Evolutionary conservation across 164 flowering plant genomes (phyloP).

Genomic region (Cinnamomum micranthum): DNA sequence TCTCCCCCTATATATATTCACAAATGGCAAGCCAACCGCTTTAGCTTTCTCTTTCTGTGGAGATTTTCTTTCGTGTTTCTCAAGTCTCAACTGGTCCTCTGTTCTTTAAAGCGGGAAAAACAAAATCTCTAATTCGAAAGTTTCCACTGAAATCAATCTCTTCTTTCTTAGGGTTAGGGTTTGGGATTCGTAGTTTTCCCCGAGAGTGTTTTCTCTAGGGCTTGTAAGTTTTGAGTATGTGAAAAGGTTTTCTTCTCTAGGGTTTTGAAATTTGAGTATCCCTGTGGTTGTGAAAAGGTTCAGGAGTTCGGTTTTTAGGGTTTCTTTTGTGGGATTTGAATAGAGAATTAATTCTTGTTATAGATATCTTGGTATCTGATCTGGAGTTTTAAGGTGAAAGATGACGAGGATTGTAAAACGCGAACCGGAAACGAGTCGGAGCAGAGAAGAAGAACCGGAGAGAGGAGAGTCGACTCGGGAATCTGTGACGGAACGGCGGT

Average conservation of each 20-base stretch:
- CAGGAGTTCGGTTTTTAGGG: not conserved
- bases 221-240: too few relatives aligned
- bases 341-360: not conserved
- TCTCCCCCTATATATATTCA: too few relatives aligned
- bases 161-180: not conserved
- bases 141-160: not conserved
- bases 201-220: too few relatives aligned
- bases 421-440: slow-evolving; percentile 1
- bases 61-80: too few relatives aligned
- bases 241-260: too few relatives aligned
- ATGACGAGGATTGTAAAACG: slow-evolving; percentile 15
- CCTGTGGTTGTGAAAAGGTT: too few relatives aligned
- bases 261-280: too few relatives aligned
- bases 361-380: not conserved
- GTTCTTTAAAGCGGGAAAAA: too few relatives aligned
- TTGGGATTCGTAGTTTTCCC: not conserved
- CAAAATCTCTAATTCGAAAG: too few relatives aligned
- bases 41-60: too few relatives aligned
- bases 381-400: slow-evolving; percentile 2
- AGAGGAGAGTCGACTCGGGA: slow-evolving; percentile 10
- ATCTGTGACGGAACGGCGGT: slow-evolving; percentile 30
- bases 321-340: not conserved
- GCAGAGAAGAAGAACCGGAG: slow-evolving; percentile 11
- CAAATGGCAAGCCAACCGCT: too few relatives aligned
- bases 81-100: too few relatives aligned